These are phyloP conservation scores for Diplocarpon rosae DNA, from an alignment of 2,329 filamentous ascomycete species.

Conservation along the genomic window DNA sequence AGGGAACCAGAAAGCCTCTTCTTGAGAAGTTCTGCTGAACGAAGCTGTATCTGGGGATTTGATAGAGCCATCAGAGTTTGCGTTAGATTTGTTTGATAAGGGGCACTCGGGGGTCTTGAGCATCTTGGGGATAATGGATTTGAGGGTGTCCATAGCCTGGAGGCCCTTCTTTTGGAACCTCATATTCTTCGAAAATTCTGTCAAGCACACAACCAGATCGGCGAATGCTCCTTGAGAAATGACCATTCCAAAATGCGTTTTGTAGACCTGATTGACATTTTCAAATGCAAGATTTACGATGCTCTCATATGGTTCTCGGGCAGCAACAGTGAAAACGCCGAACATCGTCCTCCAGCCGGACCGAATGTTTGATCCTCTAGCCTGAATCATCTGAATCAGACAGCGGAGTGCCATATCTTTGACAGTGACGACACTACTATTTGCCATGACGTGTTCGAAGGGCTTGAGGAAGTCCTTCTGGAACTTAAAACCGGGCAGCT, in stretches of 20 bases:
- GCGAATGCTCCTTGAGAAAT: conserved; percentile 95
- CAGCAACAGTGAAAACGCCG: conserved; percentile 93
- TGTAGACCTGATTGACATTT: conserved; percentile 92
- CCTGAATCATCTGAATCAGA: conserved; percentile 98
- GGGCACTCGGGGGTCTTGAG: conserved; percentile 92
- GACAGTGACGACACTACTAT: conserved; percentile 80
- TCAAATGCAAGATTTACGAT: conserved; percentile 97
- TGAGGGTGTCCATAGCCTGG: conserved; percentile 88
- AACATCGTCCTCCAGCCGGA: conserved; percentile 99
- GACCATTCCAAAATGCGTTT: conserved; percentile 87
- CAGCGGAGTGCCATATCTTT: conserved; percentile 97
- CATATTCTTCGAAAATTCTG: conserved; percentile 97
- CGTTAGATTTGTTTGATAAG: conserved; percentile 53
- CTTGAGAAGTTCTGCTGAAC: conserved; percentile 71
- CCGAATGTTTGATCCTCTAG: conserved; percentile 88
- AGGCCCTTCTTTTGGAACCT: conserved; percentile 98
- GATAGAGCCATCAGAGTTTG: conserved; percentile 28
- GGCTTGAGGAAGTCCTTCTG: conserved; percentile 99
- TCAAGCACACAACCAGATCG: conserved; percentile 90
- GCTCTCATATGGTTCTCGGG: conserved; percentile 81
- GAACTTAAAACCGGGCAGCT: conserved; percentile 97
- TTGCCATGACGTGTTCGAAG: conserved; percentile 94
- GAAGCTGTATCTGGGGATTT: conserved; percentile 32
- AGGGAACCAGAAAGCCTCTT: conserved; percentile 98
- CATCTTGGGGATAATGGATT: conserved; percentile 90